Evolutionary conservation across 345 rosid species (phyloP).

Genomic region (Laguncularia racemosa): DNA sequence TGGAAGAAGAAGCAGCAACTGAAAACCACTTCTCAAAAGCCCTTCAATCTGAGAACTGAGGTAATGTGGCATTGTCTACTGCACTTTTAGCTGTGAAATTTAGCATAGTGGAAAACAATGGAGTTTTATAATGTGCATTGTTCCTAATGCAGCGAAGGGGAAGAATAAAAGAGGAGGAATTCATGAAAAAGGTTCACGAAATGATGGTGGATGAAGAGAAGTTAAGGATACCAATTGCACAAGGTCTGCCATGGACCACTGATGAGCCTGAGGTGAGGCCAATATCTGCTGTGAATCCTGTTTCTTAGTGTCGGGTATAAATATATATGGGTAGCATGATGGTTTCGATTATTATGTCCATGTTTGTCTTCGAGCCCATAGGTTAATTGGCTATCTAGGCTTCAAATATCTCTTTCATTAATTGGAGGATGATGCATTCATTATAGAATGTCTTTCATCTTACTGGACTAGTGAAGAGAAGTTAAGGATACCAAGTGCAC

Average conservation of each 20-base stretch:
- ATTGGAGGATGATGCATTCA: too few relatives aligned
- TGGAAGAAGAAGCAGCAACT: conserved; percentile 60
- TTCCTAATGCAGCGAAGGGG: conserved; percentile 67
- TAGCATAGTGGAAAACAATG: too few relatives aligned
- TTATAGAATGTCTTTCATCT: too few relatives aligned
- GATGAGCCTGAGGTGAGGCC: conserved; percentile 88
- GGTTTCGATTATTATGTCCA: too few relatives aligned
- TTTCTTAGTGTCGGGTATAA: neutral
- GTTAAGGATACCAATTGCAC: conserved; percentile 70
- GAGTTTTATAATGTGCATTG: conserved; percentile 1
- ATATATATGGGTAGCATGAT: neutral
- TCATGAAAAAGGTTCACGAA: conserved; percentile 67
- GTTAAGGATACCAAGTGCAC: conserved; percentile 70
- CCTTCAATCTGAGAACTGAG: conserved; percentile 89
- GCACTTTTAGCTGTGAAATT: conserved; percentile 1
- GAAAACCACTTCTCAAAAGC: conserved; percentile 51
- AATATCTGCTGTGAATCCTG: neutral
- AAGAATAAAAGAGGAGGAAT: conserved; percentile 74
- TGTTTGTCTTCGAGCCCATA: too few relatives aligned
- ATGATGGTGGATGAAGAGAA: conserved; percentile 59
- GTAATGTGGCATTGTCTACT: conserved; percentile 19
- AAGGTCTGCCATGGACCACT: conserved; percentile 95
- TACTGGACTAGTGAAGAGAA: too few relatives aligned
- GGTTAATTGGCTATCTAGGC: too few relatives aligned
- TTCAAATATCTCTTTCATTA: too few relatives aligned